Evolutionary conservation across 2,329 filamentous ascomycete species (phyloP).

Genomic region (Venturiaceae sp.): DNA sequence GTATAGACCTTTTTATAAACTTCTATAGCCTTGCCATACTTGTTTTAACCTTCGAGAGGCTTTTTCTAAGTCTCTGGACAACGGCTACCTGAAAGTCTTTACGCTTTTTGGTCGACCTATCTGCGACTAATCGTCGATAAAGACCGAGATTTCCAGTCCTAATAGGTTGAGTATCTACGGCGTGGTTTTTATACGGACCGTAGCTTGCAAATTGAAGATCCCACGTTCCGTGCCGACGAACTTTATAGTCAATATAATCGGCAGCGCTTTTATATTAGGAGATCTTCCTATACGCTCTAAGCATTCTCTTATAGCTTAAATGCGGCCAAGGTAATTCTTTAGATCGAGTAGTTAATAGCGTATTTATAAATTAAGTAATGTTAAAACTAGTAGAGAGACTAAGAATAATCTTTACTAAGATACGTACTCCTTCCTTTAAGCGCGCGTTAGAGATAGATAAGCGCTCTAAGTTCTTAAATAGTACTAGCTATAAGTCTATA

Average conservation of each 20-base stretch:
- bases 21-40: neutral
- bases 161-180: neutral
- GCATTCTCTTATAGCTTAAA: neutral
- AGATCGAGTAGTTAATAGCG: neutral
- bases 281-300: neutral
- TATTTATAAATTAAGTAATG: neutral
- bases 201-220: neutral
- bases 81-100: neutral
- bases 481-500: neutral
- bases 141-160: neutral
- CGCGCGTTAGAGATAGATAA: neutral
- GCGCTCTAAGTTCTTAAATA: neutral
- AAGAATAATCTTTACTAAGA: neutral
- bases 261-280: neutral
- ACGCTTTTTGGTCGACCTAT: neutral
- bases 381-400: constrained; percentile 16
- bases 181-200: neutral
- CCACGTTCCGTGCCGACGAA: neutral
- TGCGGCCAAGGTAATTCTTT: neutral
- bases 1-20: neutral
- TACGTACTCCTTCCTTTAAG: neutral
- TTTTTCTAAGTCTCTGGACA: neutral
- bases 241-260: neutral
- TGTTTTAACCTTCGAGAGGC: neutral
- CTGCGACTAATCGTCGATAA: neutral